These are phyloP conservation scores for Agapanthus africanus DNA, from an alignment of 106 monocot genomes.

Conservation along the genomic window DNA sequence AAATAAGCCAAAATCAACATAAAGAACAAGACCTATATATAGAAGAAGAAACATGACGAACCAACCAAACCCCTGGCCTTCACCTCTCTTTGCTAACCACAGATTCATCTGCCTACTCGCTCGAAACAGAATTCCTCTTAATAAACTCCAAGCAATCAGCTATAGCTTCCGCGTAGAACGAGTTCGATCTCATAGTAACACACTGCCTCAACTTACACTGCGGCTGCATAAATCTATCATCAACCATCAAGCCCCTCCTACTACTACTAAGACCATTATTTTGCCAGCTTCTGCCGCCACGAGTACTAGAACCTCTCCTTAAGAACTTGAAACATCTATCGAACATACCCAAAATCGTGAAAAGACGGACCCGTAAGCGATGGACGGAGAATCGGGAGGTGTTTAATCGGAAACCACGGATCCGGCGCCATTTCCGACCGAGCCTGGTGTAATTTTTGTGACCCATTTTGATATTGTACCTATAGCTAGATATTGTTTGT, in stretches of 20 bases:
- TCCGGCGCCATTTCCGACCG: slow-evolving; percentile 19
- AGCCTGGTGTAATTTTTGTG: slow-evolving; percentile 4
- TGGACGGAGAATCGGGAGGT: not conserved
- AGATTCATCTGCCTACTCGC: not conserved
- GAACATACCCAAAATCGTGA: not conserved
- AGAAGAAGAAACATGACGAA: too few species aligned
- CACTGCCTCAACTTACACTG: not conserved
- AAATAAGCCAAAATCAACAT: too few species aligned
- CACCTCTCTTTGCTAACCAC: not conserved
- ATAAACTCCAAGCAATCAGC: slow-evolving; percentile 45
- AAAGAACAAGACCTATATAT: too few species aligned
- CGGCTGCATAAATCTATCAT: not conserved
- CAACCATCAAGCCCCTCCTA: not conserved
- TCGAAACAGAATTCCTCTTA: slow-evolving; percentile 18
- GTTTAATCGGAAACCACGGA: not conserved
- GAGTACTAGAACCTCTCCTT: not conserved
- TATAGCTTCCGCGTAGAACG: slow-evolving; percentile 35
- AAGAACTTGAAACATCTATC: not conserved
- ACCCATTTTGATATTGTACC: not conserved
- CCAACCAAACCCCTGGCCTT: too few species aligned
- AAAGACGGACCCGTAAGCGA: not conserved
- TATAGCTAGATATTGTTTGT: not conserved
- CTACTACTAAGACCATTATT: not conserved
- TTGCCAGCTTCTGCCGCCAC: not conserved
- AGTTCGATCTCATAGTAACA: slow-evolving; percentile 8